Evolutionary conservation across 148 eudicot genomes (phyloP), one percentile per base, ranked within the genome.

Genomic region (Linanthus parryae): DNA sequence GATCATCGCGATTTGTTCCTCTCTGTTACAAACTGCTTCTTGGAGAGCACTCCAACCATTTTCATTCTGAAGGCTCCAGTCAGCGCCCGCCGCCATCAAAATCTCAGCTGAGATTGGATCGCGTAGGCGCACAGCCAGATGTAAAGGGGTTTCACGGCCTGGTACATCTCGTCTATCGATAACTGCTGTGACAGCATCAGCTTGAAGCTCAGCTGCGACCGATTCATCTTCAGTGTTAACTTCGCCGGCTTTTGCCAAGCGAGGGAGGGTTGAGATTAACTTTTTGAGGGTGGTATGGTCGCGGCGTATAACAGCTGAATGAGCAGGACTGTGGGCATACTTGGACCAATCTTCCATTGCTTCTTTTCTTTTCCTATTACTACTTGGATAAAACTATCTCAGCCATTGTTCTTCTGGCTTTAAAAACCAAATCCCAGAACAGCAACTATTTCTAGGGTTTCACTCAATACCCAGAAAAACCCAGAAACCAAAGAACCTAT

Each of bases 41-140:
- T 90, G 97, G 33, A 90, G 83, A 31, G 97, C 83, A 58, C 83
- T 85, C 97, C 97, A 90, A n/a, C 97, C 97, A 36, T 76, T 63
- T 64, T 83, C 85, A 53, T 90, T 90, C 54, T 90, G 97, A 11
- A 90, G 83, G 67, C 95, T 85, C 83, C 88, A 80, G 62, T 90
- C 95, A 5, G 95, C 95, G 68, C 97, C 97, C 1, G 95, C 92
- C 3, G 88, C 74, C 88, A 85, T 83, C 44, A 90, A 70, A 41
- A 83, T 73, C 49, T 83, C 91, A 7, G 86, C 97, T 0, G 95
- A 80, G 24, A 63, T 56, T 0, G 88, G 81, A 56, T 90, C 97
- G 66, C 71, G 64, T 17, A 85, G 66, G 29, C 80, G 80, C 52
- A 90, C 97, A 0, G 95, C 83, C 40, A 90, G 84, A 57, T 90